Evolutionary conservation across 306 rosid genomes (phyloP).

Genomic region (Cucurbita moschata): DNA sequence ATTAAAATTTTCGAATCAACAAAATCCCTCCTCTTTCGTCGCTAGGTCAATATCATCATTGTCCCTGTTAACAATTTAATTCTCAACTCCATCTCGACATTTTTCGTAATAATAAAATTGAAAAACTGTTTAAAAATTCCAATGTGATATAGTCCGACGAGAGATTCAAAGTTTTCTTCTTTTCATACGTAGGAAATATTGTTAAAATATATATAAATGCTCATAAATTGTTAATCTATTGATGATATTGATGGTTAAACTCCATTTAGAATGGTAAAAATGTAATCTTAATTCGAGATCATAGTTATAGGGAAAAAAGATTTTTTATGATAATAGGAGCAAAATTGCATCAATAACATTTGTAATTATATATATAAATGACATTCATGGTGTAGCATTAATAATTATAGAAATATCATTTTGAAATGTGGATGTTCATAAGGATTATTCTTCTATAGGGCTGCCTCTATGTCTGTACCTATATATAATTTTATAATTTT

Average conservation of each 20-base stretch:
- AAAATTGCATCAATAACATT: neutral
- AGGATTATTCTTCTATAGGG: no score
- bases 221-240: neutral
- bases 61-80: neutral
- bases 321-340: neutral
- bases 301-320: neutral
- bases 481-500: no score
- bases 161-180: no score
- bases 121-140: neutral
- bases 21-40: neutral
- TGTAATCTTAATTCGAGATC: neutral
- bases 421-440: no score
- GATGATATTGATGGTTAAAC: neutral
- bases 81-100: neutral
- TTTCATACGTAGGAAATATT: no score
- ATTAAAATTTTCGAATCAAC: neutral
- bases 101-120: neutral
- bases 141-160: no score
- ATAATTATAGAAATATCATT: no score
- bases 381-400: no score
- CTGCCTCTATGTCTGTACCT: no score
- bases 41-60: neutral
- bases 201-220: no score
- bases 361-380: no score
- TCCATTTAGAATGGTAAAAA: neutral